phyloP scores from a whole-genome alignment of 257 asterid species.

The Orobanche coerulescens region DNA sequence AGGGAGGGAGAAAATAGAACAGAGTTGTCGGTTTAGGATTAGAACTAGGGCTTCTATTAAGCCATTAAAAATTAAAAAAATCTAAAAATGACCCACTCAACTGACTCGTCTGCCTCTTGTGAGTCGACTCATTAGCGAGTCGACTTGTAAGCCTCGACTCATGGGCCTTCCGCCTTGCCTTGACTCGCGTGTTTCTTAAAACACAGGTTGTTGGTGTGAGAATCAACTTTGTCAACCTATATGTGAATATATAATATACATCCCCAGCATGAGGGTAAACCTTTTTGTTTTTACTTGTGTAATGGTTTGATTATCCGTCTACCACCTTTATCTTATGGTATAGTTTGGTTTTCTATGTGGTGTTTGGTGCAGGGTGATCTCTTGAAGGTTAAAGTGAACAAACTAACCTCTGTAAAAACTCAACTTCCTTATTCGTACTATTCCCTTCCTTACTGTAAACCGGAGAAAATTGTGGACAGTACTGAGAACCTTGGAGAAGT shows the following conservation, averaged over 20 bases:
- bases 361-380: slow-evolving; percentile 39
- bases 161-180: no score
- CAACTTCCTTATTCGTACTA: slow-evolving; percentile 58
- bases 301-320: neutral
- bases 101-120: no score
- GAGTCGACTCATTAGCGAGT: no score
- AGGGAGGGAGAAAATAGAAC: no score
- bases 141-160: no score
- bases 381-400: slow-evolving; percentile 59
- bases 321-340: neutral
- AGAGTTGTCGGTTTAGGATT: no score
- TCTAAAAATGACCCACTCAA: no score
- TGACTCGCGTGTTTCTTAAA: no score
- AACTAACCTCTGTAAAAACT: slow-evolving; percentile 52
- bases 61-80: no score
- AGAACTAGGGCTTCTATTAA: no score
- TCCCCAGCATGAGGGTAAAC: neutral
- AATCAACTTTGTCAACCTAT: slow-evolving; percentile 5
- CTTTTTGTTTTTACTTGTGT: neutral
- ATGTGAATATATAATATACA: neutral
- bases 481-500: slow-evolving; percentile 69
- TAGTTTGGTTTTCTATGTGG: slow-evolving; percentile 10
- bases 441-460: slow-evolving; percentile 52
- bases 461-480: slow-evolving; percentile 48
- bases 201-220: neutral